Conservation (phyloP, 2,329 filamentous ascomycete species). For the Sphaerulina populicola region DNA sequence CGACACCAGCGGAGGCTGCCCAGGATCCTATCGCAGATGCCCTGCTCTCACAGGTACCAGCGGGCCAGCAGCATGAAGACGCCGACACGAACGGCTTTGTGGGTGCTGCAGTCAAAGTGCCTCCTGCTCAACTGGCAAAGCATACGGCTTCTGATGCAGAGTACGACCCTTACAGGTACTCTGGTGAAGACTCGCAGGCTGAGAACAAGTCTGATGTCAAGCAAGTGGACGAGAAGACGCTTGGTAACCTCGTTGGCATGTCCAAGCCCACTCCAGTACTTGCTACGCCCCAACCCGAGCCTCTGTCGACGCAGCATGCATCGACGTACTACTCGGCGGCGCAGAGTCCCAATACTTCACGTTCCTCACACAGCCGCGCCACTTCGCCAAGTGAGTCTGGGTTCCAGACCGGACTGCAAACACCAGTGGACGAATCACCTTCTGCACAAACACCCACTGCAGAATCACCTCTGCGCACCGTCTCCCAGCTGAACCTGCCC, state of each 20-base stretch:
- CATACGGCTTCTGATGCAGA: not conserved
- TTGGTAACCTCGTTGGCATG: slow-evolving; percentile 3
- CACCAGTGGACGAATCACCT: not conserved
- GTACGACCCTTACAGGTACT: slow-evolving; percentile 6
- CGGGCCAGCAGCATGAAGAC: slow-evolving; percentile 3
- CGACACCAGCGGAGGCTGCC: not conserved
- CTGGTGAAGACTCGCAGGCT: not conserved
- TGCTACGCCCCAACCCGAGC: not conserved
- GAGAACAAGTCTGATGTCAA: not conserved
- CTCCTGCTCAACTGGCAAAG: not conserved
- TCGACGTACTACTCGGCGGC: not conserved
- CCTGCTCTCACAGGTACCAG: slow-evolving; percentile 1
- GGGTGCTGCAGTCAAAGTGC: slow-evolving; percentile 1
- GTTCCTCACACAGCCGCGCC: not conserved
- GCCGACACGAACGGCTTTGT: slow-evolving; percentile 3
- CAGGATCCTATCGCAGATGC: slow-evolving; percentile 1
- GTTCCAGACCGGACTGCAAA: not conserved
- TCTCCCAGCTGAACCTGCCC: slow-evolving; percentile 6
- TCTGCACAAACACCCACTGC: not conserved
- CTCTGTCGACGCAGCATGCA: not conserved
- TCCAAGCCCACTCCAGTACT: not conserved
- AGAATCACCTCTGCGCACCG: not conserved
- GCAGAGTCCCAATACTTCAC: not conserved
- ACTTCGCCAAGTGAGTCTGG: not conserved
- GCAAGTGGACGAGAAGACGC: slow-evolving; percentile 1